phyloP scores from a whole-genome alignment of 2,329 filamentous ascomycete species.

The Pyrenophora teres region DNA sequence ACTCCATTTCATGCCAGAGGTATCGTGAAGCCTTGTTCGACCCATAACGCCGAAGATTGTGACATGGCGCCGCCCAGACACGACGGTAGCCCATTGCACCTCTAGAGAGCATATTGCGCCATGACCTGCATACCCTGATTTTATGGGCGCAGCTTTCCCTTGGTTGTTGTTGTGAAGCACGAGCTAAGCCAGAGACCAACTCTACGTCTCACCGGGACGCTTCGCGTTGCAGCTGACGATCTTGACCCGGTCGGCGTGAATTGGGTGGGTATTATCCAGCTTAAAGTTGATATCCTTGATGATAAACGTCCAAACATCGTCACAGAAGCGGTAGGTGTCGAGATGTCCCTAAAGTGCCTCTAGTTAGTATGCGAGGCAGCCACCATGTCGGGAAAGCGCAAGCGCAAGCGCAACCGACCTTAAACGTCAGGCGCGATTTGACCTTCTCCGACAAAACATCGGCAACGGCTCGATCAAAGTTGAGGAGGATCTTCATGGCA shows the following conservation, averaged over 20 bases:
- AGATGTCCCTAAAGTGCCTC: constrained; percentile 74
- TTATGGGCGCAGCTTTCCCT: not conserved
- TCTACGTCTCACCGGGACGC: constrained; percentile 64
- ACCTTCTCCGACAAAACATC: constrained; percentile 92
- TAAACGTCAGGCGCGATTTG: constrained; percentile 88
- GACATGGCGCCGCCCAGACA: not conserved
- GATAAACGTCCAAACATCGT: constrained; percentile 99
- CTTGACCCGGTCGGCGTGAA: constrained; percentile 91
- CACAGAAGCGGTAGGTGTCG: constrained; percentile 98
- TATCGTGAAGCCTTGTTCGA: constrained; percentile 18
- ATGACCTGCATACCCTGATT: no score
- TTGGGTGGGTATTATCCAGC: constrained; percentile 78
- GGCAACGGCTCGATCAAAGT: constrained; percentile 92
- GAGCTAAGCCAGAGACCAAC: constrained; percentile 13
- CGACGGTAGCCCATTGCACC: no score
- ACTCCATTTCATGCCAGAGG: constrained; percentile 28
- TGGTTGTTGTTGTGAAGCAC: constrained; percentile 2
- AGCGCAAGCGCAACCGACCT: constrained; percentile 63
- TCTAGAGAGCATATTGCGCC: no score
- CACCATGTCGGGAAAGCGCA: not conserved
- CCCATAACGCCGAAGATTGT: constrained; percentile 24
- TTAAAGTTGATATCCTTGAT: constrained; percentile 99
- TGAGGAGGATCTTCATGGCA: constrained; percentile 95
- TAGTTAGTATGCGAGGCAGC: constrained; percentile 20
- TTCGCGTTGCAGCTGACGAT: constrained; percentile 98